These are phyloP conservation scores for Emmonsiellopsis sp. DNA, from an alignment of 2,329 filamentous ascomycete genomes.

Conservation along the genomic window DNA sequence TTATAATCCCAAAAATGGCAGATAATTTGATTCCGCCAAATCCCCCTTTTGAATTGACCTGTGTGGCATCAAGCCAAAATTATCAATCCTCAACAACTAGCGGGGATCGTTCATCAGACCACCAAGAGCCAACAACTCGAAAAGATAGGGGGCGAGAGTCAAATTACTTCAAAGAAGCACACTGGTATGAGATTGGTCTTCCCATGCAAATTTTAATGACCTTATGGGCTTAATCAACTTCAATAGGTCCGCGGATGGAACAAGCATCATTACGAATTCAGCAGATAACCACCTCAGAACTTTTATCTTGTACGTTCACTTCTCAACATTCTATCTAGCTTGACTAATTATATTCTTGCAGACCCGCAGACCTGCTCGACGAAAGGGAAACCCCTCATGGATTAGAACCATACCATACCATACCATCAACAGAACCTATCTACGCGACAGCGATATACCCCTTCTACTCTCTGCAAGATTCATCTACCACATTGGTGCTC, in stretches of 20 bases:
- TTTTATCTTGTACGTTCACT: constrained; percentile 41
- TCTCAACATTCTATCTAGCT: not conserved
- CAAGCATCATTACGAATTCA: constrained; percentile 46
- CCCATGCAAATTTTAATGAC: not conserved
- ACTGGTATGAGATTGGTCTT: constrained; percentile 29
- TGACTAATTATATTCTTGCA: constrained; percentile 12
- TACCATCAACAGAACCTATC: constrained; percentile 41
- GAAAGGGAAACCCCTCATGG: constrained; percentile 22
- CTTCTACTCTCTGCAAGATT: constrained; percentile 43
- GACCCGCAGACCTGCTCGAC: constrained; percentile 42
- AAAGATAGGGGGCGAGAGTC: constrained; percentile 3
- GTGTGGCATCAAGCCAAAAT: constrained; percentile 7
- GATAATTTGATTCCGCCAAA: not conserved
- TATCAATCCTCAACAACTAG: not conserved
- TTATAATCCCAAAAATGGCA: too few species aligned
- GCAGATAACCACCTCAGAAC: constrained; percentile 44
- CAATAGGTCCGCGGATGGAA: constrained; percentile 47
- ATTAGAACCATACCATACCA: constrained; percentile 39
- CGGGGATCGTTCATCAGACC: not conserved
- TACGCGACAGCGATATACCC: constrained; percentile 49
- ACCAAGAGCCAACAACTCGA: not conserved
- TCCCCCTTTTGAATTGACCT: constrained; percentile 2
- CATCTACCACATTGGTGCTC: constrained; percentile 42
- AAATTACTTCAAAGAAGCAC: constrained; percentile 38
- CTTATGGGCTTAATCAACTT: not conserved